phyloP scores from a whole-genome alignment of 2,329 filamentous ascomycete genomes.

The Colletotrichum incanum region DNA sequence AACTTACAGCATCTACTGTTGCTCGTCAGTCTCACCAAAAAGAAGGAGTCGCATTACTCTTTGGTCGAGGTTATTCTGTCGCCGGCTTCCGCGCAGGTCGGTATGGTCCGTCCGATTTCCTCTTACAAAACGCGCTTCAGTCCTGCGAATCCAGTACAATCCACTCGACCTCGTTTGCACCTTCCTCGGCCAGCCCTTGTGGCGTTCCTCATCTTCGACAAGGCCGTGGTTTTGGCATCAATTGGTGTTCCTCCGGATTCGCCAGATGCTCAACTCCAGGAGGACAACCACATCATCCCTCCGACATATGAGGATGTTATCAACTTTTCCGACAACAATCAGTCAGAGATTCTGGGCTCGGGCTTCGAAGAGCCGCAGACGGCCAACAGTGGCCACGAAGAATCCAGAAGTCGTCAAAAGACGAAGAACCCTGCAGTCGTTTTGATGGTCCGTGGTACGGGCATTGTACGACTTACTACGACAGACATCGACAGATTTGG shows the following conservation, averaged over 20 bases:
- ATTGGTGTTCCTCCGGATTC: slow-evolving; percentile 77
- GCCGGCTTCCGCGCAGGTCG: slow-evolving; percentile 68
- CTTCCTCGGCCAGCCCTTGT: slow-evolving; percentile 85
- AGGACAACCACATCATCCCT: slow-evolving; percentile 74
- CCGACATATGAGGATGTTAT: slow-evolving; percentile 89
- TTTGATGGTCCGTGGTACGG: slow-evolving; percentile 74
- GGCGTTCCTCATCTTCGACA: slow-evolving; percentile 85
- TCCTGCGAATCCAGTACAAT: slow-evolving; percentile 56
- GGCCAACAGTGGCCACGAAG: slow-evolving; percentile 56
- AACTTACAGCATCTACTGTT: slow-evolving; percentile 73
- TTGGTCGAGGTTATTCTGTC: slow-evolving; percentile 81
- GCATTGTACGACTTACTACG: slow-evolving; percentile 72
- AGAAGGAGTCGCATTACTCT: slow-evolving; percentile 74
- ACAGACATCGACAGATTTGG: slow-evolving; percentile 73
- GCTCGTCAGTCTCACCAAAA: slow-evolving; percentile 71
- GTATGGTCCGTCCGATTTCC: slow-evolving; percentile 78
- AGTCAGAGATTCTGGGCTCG: slow-evolving; percentile 75
- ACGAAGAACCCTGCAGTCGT: slow-evolving; percentile 75
- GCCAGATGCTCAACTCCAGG: slow-evolving; percentile 82
- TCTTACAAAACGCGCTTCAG: slow-evolving; percentile 72
- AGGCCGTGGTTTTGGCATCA: slow-evolving; percentile 84
- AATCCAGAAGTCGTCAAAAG: slow-evolving; percentile 67
- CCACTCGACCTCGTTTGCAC: slow-evolving; percentile 75
- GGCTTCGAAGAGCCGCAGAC: slow-evolving; percentile 73
- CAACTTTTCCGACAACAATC: slow-evolving; percentile 78